A percentile compares a stretch with the other conserved stretches of the same genome.
phyloP scores from a whole-genome alignment of 2,329 filamentous ascomycete species.

The Diaporthe helianthi region DNA sequence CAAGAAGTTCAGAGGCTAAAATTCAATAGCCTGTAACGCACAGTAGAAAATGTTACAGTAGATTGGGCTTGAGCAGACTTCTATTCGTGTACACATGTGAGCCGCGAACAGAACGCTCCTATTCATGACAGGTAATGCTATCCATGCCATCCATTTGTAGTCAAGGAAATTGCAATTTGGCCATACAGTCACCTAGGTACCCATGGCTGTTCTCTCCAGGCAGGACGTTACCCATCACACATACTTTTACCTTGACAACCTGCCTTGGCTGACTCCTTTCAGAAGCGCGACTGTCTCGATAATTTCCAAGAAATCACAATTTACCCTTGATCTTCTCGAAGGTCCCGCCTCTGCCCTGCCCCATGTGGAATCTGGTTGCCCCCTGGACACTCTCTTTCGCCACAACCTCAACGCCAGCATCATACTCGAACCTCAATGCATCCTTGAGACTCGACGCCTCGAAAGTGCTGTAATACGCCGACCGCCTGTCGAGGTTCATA shows the following conservation, averaged over 20 bases:
- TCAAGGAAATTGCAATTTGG: no score
- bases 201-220: no score
- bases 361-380: constrained; percentile 9
- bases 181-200: no score
- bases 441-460: constrained; percentile 56
- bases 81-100: not conserved
- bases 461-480: constrained; percentile 58
- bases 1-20: constrained; percentile 47
- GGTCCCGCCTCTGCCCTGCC: constrained; percentile 1
- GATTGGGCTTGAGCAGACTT: not conserved
- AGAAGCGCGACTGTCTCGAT: no score
- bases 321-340: constrained; percentile 12
- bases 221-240: no score
- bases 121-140: no score
- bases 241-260: not conserved
- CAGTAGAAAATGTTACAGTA: not conserved
- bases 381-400: constrained; percentile 47
- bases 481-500: constrained; percentile 57
- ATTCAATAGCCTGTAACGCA: no score
- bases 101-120: no score
- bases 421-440: constrained; percentile 56
- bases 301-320: not conserved
- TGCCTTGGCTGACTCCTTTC: not conserved
- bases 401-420: constrained; percentile 51
- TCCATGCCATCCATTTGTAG: no score